Conservation (phyloP, 2,329 filamentous ascomycete species). For the Kalaharituber pfeilii region DNA sequence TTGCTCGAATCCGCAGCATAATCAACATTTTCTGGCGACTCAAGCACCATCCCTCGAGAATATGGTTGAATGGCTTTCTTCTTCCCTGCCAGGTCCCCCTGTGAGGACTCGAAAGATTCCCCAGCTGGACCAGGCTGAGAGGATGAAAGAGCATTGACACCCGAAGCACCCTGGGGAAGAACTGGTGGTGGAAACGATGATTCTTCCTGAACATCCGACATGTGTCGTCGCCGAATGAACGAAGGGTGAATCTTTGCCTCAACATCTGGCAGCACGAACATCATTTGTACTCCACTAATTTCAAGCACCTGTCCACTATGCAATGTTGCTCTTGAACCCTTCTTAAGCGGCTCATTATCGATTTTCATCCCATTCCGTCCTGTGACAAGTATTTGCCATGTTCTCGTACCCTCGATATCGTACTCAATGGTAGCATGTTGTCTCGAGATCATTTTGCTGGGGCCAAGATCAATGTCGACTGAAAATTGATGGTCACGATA, state of each 20-base stretch:
- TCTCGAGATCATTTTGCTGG: constrained; percentile 64
- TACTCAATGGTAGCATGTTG: constrained; percentile 61
- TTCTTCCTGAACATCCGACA: not conserved
- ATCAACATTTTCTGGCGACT: constrained; percentile 45
- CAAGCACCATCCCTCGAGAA: constrained; percentile 35
- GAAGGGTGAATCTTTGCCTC: constrained; percentile 17
- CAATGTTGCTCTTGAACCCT: constrained; percentile 38
- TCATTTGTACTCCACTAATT: constrained; percentile 89
- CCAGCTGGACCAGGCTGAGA: not conserved
- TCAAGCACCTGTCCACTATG: constrained; percentile 82
- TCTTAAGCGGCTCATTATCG: constrained; percentile 54
- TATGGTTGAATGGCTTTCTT: constrained; percentile 32
- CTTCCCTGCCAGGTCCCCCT: constrained; percentile 7
- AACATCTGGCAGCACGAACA: constrained; percentile 81
- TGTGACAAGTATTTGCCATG: constrained; percentile 73
- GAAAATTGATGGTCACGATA: constrained; percentile 3
- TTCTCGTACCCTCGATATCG: constrained; percentile 42
- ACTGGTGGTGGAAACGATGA: not conserved
- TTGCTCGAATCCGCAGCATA: constrained; percentile 68
- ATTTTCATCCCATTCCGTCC: constrained; percentile 83
- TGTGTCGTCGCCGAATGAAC: constrained; percentile 13
- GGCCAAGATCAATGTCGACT: constrained; percentile 76
- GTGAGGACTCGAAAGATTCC: constrained; percentile 1
- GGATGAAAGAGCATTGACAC: not conserved
- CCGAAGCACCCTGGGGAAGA: not conserved